Conservation (phyloP, 2,329 filamentous ascomycete genomes). For the Hymenoscyphus albidus region DNA sequence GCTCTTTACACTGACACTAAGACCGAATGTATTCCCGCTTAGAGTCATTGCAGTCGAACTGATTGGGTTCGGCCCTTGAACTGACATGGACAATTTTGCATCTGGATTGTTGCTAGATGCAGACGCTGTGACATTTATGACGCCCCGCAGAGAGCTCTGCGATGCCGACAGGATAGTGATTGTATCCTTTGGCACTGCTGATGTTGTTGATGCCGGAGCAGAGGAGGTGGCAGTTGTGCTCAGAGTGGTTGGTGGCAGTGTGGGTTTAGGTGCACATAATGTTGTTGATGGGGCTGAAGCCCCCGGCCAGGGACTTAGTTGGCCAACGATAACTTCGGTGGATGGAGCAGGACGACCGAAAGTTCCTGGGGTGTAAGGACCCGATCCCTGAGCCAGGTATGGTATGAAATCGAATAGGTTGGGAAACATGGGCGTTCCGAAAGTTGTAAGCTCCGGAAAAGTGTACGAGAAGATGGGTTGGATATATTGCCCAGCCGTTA, state of each 20-base stretch:
- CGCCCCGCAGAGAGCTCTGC: background rate
- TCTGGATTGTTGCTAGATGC: background rate
- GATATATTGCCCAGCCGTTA: background rate
- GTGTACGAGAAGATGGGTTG: background rate
- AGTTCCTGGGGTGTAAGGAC: background rate
- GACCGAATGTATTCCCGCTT: background rate
- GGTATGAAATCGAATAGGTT: background rate
- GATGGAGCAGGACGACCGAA: background rate
- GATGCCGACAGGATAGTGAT: background rate
- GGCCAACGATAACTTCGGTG: background rate
- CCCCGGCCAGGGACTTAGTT: background rate
- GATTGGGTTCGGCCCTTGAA: background rate
- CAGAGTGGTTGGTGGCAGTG: constrained; percentile 35
- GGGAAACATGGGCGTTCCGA: background rate
- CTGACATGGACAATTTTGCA: background rate
- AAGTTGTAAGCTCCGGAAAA: background rate
- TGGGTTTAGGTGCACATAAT: background rate
- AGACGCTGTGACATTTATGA: background rate
- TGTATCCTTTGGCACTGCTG: background rate
- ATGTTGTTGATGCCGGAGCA: constrained; percentile 36
- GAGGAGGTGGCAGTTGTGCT: constrained; percentile 41
- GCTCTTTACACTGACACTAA: background rate
- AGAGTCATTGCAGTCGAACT: background rate
- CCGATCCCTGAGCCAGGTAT: background rate
- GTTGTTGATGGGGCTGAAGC: background rate